Evolutionary conservation across 768 basidiomycete species (phyloP).

Genomic region (Pleurotus citrinopileatus): DNA sequence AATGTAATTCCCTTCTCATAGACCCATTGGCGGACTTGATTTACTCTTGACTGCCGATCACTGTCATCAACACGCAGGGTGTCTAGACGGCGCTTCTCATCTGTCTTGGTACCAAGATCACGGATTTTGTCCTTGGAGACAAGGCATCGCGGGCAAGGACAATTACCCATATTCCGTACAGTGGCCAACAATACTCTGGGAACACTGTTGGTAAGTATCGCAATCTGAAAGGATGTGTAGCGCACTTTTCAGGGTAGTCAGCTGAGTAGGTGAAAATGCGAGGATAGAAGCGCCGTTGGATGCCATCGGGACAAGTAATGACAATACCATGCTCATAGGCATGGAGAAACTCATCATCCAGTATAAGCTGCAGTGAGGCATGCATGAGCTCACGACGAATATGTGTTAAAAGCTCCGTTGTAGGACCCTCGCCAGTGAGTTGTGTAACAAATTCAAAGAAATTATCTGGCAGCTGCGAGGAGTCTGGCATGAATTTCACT

Average conservation of each 20-base stretch:
- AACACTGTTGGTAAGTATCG: neutral
- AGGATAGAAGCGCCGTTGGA: conserved; percentile 16
- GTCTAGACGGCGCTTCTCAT: neutral
- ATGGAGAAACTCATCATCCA: conserved; percentile 21
- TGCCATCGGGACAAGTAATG: conserved; percentile 19
- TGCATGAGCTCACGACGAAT: conserved; percentile 21
- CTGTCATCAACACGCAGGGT: neutral
- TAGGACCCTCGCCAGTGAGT: neutral
- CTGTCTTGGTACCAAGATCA: conserved; percentile 19
- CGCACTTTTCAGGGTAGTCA: conserved; percentile 23
- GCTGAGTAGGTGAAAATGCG: conserved; percentile 23
- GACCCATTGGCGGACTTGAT: neutral
- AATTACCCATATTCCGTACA: conserved; percentile 1
- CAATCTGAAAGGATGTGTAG: neutral
- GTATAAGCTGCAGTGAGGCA: conserved; percentile 17
- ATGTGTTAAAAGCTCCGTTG: conserved; percentile 5
- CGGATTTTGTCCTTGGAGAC: neutral
- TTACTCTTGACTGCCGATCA: neutral
- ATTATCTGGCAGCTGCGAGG: conserved; percentile 10
- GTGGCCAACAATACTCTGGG: conserved; percentile 9
- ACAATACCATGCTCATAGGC: conserved; percentile 23
- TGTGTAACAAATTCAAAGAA: conserved; percentile 7
- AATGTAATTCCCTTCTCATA: neutral
- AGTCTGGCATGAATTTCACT: neutral
- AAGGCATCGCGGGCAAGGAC: conserved; percentile 10